Percentiles rank a stretch among this genome's conserved stretches.
Evolutionary conservation across 768 basidiomycete species (phyloP).

Genomic region (Agrocybe chaxingu): DNA sequence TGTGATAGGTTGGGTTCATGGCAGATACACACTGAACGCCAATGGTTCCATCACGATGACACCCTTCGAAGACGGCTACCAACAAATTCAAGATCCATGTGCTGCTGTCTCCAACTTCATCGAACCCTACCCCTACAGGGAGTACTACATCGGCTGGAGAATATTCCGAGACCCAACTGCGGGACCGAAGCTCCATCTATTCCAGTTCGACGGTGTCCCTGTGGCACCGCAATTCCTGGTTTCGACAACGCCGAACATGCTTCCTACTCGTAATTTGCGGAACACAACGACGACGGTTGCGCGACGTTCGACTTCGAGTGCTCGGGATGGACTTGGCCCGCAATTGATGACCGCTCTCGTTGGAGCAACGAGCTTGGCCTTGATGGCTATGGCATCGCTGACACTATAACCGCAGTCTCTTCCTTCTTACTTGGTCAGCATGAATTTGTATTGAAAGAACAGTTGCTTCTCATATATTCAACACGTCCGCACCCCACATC

Average conservation of each 20-base stretch:
- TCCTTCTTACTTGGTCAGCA: too few species aligned
- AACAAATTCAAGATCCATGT: conserved; percentile 94
- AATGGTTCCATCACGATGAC: conserved; percentile 80
- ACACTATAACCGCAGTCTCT: conserved; percentile 25
- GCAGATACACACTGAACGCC: conserved; percentile 57
- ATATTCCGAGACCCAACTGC: conserved; percentile 64
- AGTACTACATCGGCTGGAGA: conserved; percentile 61
- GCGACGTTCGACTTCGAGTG: conserved; percentile 20
- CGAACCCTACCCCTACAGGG: conserved; percentile 76
- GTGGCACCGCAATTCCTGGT: conserved; percentile 67
- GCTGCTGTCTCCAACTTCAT: conserved; percentile 86
- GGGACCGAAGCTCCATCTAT: conserved; percentile 73
- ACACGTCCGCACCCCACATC: too few species aligned
- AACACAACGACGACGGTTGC: conserved; percentile 29
- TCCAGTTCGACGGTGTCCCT: conserved; percentile 74
- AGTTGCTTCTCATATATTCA: too few species aligned
- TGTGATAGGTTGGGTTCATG: conserved; percentile 88
- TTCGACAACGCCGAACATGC: conserved; percentile 79
- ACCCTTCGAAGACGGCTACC: conserved; percentile 85
- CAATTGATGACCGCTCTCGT: conserved; percentile 21
- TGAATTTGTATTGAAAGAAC: too few species aligned
- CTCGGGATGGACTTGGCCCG: conserved; percentile 21
- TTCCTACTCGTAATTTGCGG: conserved; percentile 68
- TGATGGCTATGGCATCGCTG: conserved; percentile 24
- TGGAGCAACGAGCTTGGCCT: conserved; percentile 25